Percentiles rank a stretch among this genome's conserved stretches.
These are phyloP conservation scores for Auriscalpium orientale DNA, from an alignment of 768 basidiomycete species.

Conservation along the genomic window DNA sequence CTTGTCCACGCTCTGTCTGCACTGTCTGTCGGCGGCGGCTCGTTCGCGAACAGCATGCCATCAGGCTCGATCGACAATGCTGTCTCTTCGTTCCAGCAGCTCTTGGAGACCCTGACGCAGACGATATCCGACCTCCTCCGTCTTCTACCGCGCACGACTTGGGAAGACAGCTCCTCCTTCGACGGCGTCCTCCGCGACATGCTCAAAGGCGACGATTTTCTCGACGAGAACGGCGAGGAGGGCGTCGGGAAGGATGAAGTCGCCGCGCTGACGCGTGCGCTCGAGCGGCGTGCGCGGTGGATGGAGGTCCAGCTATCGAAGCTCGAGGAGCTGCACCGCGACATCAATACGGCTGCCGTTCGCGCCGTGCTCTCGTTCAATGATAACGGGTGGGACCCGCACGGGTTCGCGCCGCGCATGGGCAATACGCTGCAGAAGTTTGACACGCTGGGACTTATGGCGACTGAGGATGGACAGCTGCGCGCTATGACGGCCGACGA, in stretches of 20 bases:
- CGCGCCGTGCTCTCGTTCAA: constrained; percentile 77
- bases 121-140: constrained; percentile 83
- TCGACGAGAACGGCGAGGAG: constrained; percentile 62
- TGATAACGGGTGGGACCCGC: constrained; percentile 77
- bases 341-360: constrained; percentile 85
- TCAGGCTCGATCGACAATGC: constrained; percentile 87
- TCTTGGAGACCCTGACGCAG: constrained; percentile 82
- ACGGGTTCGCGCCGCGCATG: constrained; percentile 59
- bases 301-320: constrained; percentile 90
- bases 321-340: constrained; percentile 81
- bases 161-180: constrained; percentile 87
- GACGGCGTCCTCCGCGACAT: constrained; percentile 82
- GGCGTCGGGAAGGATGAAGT: constrained; percentile 73
- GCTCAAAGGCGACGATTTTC: constrained; percentile 82
- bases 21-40: constrained; percentile 77
- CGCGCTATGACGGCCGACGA: constrained; percentile 60
- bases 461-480: constrained; percentile 35
- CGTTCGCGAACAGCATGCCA: constrained; percentile 77
- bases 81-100: constrained; percentile 82
- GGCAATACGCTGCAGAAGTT: constrained; percentile 64
- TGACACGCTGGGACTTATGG: constrained; percentile 48
- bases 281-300: constrained; percentile 87
- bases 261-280: constrained; percentile 70
- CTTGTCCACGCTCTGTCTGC: constrained; percentile 82
- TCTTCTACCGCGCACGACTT: constrained; percentile 79